Evolutionary conservation across 257 asterid genomes (phyloP).

Genomic region (Vinca minor): DNA sequence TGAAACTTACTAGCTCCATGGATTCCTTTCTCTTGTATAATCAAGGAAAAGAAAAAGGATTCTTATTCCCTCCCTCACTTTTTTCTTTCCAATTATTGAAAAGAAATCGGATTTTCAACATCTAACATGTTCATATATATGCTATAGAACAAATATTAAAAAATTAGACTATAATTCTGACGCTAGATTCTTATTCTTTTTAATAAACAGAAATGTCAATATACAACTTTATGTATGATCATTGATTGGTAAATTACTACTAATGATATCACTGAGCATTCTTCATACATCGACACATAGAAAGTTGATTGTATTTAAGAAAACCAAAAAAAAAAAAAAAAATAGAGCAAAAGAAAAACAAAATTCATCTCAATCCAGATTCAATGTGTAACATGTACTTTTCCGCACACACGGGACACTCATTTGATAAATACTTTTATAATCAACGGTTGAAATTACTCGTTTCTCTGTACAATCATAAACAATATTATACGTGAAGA

Average conservation of each 20-base stretch:
- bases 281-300: background rate
- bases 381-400: too few species aligned
- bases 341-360: background rate
- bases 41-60: background rate
- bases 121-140: background rate
- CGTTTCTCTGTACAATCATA: too few species aligned
- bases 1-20: background rate
- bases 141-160: too few species aligned
- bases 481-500: too few species aligned
- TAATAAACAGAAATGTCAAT: background rate
- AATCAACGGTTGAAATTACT: too few species aligned
- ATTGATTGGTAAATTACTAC: background rate
- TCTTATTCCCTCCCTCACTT: slow-evolving; percentile 1
- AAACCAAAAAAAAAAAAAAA: background rate
- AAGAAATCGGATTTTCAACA: background rate
- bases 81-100: background rate
- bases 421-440: too few species aligned
- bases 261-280: background rate
- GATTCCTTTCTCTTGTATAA: background rate
- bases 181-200: background rate
- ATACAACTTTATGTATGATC: background rate
- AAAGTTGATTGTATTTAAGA: background rate
- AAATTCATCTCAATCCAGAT: slow-evolving; percentile 21
- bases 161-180: background rate
- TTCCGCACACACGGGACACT: too few species aligned